Base-by-base conservation (phyloP, 176 grass and related monocot genomes). In the Miscanthus lutarioriparius region DNA sequence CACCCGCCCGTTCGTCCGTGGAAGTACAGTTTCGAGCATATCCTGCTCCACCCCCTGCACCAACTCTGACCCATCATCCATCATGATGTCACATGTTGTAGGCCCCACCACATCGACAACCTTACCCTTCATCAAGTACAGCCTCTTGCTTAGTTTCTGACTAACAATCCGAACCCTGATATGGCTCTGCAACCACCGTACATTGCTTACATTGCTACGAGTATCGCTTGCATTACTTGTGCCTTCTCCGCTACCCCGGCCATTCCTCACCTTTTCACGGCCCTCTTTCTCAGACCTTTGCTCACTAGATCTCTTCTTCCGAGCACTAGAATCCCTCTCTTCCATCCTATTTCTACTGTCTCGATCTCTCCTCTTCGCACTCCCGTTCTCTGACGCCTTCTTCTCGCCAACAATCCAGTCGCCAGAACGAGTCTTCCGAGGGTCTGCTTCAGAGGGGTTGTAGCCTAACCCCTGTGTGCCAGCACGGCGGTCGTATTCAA, bases 1-100 rank as follows among this genome's bases (percentile, higher is more conserved):
- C 64, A 99, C 93, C 8, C 75, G 49, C 9, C 96, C 96, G 6
- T 89, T 94, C 10, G 68, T 90, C 51, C 88, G 92, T 25, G 96
- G 96, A 32, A 99, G 67, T 17, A 91, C 96, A n/a, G 96, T 99
- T 78, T 99, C 96, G 0, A 99, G 87, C 83, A 99, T 94, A 82
- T 90, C 96, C 74, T 99, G 96, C 61, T 96, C 93, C 33, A 99
- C 89, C 32, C 89, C 93, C 43, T 99, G 96, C 77, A 96, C 83
- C 43, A 99, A 47, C 63, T 99, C 88, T 1, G 59, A 80, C 4
- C 83, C 90, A 28, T 89, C 93, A 61, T 99, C 96, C 89, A 99
- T 91, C 73, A 83, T 79, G 72, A 96, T 87, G 77, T 99, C 93
- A 10, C 93, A 99, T 7, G 81, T 94, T 13, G 88, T 96, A 16